Base-by-base conservation (phyloP, 805 yeast genomes). In the Torulaspora delbrueckii region DNA sequence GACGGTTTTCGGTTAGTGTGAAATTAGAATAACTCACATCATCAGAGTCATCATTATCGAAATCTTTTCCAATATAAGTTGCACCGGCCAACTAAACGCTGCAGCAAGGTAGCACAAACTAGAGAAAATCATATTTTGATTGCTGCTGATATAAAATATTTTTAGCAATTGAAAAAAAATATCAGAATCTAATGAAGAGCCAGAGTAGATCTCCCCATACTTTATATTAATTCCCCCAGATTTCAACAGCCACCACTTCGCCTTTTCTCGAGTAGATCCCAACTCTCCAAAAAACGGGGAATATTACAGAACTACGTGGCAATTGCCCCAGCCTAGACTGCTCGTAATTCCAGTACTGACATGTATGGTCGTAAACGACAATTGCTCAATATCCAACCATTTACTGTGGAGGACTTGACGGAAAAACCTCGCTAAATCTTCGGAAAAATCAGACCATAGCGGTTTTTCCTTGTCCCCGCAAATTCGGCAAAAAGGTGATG, bases 1-100 rank as follows among this genome's bases (percentile, higher is more conserved):
- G 59, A 30, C 55, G 52, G 16, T 48, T 36, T n/a, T 34, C 25
- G 25, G 13, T 18, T 22, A 22, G n/a, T 12, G 33, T 28, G 8
- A 9, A 39, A 23, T 35, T 25, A 13, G 18, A 22, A 24, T 39
- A 35, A 28, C 32, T 37, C 13, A 13, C 26, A 12, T 34, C 26
- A 19, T 31, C 5, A 7, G 8, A 9, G 18, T 16, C 19, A 14
- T 16, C 19, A 18, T 16, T 5, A 16, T 13, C 19, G 13, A 13
- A 31, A 31, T 31, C 34, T 16, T 14, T 31, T 31, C 34, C 34
- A 16, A 31, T 31, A 16, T 14, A 8, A 31, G 34, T 16, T 6
- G 42, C 42, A 12, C 32, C 31, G 25, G 28, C 33, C 24, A 44
- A 10, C 9, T 28, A 34, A 13, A 37, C 40, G 31, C 47, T 6